phyloP scores from a whole-genome alignment of 148 eudicot genomes.

The Limonium bicolor region DNA sequence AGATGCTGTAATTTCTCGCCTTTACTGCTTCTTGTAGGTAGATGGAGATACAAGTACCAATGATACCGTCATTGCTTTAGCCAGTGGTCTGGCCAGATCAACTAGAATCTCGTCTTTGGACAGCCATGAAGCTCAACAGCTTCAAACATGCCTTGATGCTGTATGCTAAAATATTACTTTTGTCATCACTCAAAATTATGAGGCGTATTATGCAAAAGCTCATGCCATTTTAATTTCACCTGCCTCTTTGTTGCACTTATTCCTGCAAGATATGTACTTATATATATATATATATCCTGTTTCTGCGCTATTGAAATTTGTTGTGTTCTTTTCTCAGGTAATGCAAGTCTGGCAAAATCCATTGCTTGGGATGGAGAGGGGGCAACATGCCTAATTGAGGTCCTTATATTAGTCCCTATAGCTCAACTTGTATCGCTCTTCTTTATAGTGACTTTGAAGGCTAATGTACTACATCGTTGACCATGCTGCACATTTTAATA shows the following conservation, averaged over 20 bases:
- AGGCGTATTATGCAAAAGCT: too few species aligned
- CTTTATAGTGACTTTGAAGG: too few species aligned
- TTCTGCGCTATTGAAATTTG: too few species aligned
- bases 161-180: slow-evolving; percentile 30
- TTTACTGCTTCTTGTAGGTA: slow-evolving; percentile 52
- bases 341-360: slow-evolving; percentile 99
- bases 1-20: too few species aligned
- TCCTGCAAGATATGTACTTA: too few species aligned
- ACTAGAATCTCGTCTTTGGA: slow-evolving; percentile 33
- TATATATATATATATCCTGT: too few species aligned
- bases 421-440: too few species aligned
- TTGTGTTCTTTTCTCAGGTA: slow-evolving; percentile 33
- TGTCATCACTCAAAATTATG: too few species aligned
- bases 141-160: slow-evolving; percentile 87
- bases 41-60: slow-evolving; percentile 98
- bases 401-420: slow-evolving; percentile 8
- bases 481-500: too few species aligned
- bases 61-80: slow-evolving; percentile 94
- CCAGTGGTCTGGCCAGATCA: slow-evolving; percentile 84
- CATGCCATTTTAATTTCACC: too few species aligned
- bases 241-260: too few species aligned
- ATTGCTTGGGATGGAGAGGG: slow-evolving; percentile 99
- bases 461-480: too few species aligned
- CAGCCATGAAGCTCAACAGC: slow-evolving; percentile 61
- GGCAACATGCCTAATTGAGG: slow-evolving; percentile 98